A percentile compares a stretch with the other conserved stretches of the same genome.
phyloP scores from a whole-genome alignment of 495 filamentous ascomycete genomes.

The Barbatosphaeria neglecta region DNA sequence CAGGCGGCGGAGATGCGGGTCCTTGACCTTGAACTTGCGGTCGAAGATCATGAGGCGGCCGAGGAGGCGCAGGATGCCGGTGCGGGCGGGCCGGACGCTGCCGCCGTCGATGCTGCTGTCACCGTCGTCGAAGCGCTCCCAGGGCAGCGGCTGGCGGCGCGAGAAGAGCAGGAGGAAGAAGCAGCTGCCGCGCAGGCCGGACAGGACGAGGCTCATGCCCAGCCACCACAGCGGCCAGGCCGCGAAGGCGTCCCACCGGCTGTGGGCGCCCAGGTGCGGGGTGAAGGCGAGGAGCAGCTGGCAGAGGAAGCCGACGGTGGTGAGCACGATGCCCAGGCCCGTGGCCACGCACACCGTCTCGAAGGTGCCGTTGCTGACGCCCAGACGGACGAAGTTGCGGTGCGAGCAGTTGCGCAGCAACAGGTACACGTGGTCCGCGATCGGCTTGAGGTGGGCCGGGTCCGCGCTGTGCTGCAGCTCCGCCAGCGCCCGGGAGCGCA shows the following conservation, averaged over 20 bases:
- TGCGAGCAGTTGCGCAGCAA: constrained; percentile 39
- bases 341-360: constrained; percentile 32
- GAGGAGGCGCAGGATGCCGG: constrained; percentile 9
- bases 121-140: constrained; percentile 27
- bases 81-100: constrained; percentile 2
- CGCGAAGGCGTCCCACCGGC: constrained; percentile 22
- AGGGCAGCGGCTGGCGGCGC: constrained; percentile 25
- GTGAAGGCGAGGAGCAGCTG: constrained; percentile 19
- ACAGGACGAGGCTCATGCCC: constrained; percentile 22
- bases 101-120: constrained; percentile 8
- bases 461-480: constrained; percentile 15
- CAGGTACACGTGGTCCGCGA: constrained; percentile 31
- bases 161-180: constrained; percentile 32
- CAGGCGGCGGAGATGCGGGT: constrained; percentile 20
- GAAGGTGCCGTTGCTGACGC: constrained; percentile 31
- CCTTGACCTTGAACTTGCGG: constrained; percentile 27
- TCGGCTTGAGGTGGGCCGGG: constrained; percentile 16
- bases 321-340: constrained; percentile 18
- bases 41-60: constrained; percentile 33
- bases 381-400: constrained; percentile 36
- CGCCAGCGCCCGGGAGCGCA: constrained; percentile 17
- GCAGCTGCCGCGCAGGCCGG: constrained; percentile 25
- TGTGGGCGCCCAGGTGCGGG: constrained; percentile 18
- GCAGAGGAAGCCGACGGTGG: constrained; percentile 19
- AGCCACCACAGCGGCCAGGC: constrained; percentile 30